A percentile compares a stretch with the other conserved stretches of the same genome.
phyloP scores from a whole-genome alignment of 805 yeast genomes.

The Kodamaea neixiangensis region DNA sequence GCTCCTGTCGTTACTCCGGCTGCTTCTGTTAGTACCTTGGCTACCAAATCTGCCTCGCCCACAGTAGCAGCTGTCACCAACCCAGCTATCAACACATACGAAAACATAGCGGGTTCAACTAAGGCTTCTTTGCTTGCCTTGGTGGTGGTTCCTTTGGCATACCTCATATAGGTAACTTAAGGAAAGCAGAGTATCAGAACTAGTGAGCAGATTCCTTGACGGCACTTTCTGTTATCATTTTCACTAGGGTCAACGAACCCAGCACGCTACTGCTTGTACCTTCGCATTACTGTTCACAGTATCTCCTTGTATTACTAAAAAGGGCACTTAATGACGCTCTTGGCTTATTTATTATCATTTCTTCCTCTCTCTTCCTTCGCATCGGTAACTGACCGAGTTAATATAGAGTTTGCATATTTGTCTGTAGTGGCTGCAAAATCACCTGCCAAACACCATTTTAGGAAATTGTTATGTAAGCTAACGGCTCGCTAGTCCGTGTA shows the following conservation, averaged over 20 bases:
- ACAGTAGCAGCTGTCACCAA: not conserved
- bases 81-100: constrained; percentile 13
- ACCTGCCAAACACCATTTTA: not conserved
- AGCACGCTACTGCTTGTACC: not conserved
- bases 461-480: not conserved
- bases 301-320: not conserved
- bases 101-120: constrained; percentile 16
- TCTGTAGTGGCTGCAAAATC: constrained; percentile 1
- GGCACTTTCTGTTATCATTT: not conserved
- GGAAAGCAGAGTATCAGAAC: not conserved
- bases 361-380: constrained; percentile 1
- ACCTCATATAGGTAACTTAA: constrained; percentile 20
- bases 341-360: not conserved
- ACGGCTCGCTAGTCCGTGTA: not conserved
- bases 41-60: not conserved
- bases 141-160: constrained; percentile 23
- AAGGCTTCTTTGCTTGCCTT: constrained; percentile 22
- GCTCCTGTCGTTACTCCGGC: constrained; percentile 1
- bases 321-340: not conserved
- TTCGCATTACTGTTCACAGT: constrained; percentile 1
- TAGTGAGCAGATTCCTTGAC: not conserved
- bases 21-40: constrained; percentile 3
- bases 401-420: not conserved
- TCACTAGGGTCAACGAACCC: not conserved
- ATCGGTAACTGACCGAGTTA: constrained; percentile 3